These are phyloP conservation scores for Penicillium cinerascens DNA, from an alignment of 495 filamentous ascomycete species.

Conservation along the genomic window DNA sequence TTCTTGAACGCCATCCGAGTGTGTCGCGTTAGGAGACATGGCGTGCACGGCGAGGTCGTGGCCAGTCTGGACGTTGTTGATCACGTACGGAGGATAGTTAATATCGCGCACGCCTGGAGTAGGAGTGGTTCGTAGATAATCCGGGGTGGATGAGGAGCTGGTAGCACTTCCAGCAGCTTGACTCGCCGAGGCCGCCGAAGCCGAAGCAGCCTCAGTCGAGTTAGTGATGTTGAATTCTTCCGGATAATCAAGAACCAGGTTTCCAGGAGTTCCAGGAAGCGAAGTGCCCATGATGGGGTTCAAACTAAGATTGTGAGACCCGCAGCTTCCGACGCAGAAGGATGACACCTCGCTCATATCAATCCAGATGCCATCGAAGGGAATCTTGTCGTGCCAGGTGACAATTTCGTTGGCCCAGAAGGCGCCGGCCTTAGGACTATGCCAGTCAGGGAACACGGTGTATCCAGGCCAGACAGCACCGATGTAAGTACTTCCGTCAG, in stretches of 20 bases:
- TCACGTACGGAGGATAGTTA: constrained; percentile 75
- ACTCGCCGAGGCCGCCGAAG: constrained; percentile 49
- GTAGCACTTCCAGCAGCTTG: constrained; percentile 39
- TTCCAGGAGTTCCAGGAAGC: constrained; percentile 65
- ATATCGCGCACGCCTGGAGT: constrained; percentile 70
- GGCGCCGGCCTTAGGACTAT: constrained; percentile 49
- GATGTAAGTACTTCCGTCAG: constrained; percentile 59
- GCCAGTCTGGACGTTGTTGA: constrained; percentile 66
- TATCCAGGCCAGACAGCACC: constrained; percentile 64
- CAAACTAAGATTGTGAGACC: constrained; percentile 61
- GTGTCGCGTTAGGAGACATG: constrained; percentile 73
- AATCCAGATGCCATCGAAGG: constrained; percentile 60
- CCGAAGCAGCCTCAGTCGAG: constrained; percentile 61
- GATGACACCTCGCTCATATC: constrained; percentile 68
- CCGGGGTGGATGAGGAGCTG: constrained; percentile 35
- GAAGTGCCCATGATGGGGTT: constrained; percentile 62
- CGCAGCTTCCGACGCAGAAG: constrained; percentile 80
- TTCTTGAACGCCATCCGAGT: constrained; percentile 64
- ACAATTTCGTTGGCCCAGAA: constrained; percentile 74
- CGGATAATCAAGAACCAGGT: constrained; percentile 60
- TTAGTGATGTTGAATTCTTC: constrained; percentile 72
- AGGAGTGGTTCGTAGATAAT: constrained; percentile 60
- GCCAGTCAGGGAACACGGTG: constrained; percentile 65
- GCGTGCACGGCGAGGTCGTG: constrained; percentile 73
- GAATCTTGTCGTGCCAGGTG: constrained; percentile 55